Conservation (phyloP, 2,329 filamentous ascomycete genomes). For the Mariannaea elegans region DNA sequence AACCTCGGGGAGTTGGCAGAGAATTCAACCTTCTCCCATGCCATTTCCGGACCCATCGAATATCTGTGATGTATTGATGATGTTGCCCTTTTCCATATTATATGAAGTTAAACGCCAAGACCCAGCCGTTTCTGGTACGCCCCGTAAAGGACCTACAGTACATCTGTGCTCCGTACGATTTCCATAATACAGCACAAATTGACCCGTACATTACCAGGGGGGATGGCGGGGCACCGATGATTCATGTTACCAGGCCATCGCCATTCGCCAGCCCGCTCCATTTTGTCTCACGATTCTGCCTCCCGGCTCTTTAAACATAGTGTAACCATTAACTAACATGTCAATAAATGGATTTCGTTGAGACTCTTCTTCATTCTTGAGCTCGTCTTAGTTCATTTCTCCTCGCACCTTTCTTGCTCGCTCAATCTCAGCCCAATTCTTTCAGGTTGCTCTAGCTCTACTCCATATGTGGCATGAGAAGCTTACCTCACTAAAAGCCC, state of each 20-base stretch:
- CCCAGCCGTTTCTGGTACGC: conserved; percentile 1
- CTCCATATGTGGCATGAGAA: no score
- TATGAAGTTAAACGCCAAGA: no score
- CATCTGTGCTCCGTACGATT: no score
- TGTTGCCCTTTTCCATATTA: conserved; percentile 4
- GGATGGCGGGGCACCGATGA: neutral
- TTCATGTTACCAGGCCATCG: conserved; percentile 1
- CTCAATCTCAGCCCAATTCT: no score
- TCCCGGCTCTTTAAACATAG: neutral
- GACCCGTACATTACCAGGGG: neutral
- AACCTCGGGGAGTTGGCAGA: conserved; percentile 17
- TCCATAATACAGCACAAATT: no score
- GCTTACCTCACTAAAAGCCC: no score
- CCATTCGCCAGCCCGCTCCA: conserved; percentile 13
- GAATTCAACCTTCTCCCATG: neutral
- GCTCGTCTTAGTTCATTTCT: neutral
- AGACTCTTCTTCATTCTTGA: no score
- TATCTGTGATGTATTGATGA: neutral
- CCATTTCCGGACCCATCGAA: conserved; percentile 14
- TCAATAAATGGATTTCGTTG: no score
- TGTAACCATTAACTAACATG: no score
- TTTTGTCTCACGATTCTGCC: neutral
- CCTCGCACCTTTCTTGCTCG: no score
- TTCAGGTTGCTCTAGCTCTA: neutral
- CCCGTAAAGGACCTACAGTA: no score